phyloP scores from a whole-genome alignment of 768 basidiomycete genomes.

The Termitomyces sp. region DNA sequence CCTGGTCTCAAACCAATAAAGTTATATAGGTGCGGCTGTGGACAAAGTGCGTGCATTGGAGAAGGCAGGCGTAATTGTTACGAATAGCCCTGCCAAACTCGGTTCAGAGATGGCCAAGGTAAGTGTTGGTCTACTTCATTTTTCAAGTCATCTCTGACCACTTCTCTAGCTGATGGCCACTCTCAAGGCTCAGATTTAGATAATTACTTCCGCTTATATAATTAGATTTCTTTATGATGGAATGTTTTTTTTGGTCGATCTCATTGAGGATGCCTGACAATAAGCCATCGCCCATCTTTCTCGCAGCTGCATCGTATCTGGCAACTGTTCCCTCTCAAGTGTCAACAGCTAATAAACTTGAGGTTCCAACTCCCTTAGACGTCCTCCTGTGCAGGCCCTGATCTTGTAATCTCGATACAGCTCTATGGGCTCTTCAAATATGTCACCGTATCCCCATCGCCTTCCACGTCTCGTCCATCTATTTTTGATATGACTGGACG shows the following conservation, averaged over 20 bases:
- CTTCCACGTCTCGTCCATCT: constrained; percentile 59
- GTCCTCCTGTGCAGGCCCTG: constrained; percentile 37
- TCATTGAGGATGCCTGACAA: constrained; percentile 19
- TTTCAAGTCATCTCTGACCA: constrained; percentile 1
- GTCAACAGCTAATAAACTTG: constrained; percentile 65
- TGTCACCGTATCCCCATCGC: constrained; percentile 54
- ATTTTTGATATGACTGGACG: constrained; percentile 77
- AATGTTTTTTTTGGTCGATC: not conserved
- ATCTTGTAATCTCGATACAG: constrained; percentile 36
- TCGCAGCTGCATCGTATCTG: constrained; percentile 61
- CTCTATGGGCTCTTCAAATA: constrained; percentile 85
- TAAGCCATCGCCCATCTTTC: constrained; percentile 38
- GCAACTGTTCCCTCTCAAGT: constrained; percentile 55
- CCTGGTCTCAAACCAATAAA: not conserved
- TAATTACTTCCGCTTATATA: constrained; percentile 16
- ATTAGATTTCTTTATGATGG: constrained; percentile 13
- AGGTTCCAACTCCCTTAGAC: constrained; percentile 48
- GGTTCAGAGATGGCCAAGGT: constrained; percentile 89
- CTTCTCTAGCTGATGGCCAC: constrained; percentile 69
- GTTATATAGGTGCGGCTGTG: constrained; percentile 66
- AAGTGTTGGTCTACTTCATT: constrained; percentile 14
- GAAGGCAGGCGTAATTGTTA: constrained; percentile 89
- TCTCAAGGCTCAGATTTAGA: constrained; percentile 37
- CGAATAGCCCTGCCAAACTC: constrained; percentile 94
- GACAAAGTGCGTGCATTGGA: constrained; percentile 94